A percentile compares a stretch with the other conserved stretches of the same genome.
Conservation (phyloP, 78 protist genomes). For the Anaeramoeba flamelloides region DNA sequence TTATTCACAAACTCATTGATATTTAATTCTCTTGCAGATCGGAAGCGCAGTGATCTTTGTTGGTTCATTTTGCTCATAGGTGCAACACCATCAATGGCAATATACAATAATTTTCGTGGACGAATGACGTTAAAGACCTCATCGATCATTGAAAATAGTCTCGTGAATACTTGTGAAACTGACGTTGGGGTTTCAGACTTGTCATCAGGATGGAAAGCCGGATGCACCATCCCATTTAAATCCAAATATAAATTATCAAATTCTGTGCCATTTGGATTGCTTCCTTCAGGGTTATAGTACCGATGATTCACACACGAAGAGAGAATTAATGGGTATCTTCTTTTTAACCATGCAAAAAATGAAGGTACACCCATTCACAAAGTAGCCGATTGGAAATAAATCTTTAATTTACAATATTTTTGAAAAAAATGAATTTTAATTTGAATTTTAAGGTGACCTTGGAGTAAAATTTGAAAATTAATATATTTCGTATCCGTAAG, state of each 20-base stretch:
- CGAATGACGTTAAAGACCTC: conserved; percentile 67
- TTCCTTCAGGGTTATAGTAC: conserved; percentile 8
- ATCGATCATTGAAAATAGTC: conserved; percentile 75
- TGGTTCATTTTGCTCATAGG: too few relatives aligned
- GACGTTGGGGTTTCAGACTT: too few relatives aligned
- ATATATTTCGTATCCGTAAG: too few relatives aligned
- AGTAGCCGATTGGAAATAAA: too few relatives aligned
- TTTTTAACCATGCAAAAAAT: background rate
- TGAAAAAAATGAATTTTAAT: too few relatives aligned
- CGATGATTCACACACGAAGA: background rate
- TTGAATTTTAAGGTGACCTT: too few relatives aligned
- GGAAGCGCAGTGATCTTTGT: conserved; percentile 81
- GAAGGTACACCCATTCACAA: background rate
- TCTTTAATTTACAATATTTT: too few relatives aligned
- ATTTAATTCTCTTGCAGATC: too few relatives aligned
- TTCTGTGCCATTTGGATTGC: conserved; percentile 63
- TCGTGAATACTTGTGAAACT: conserved; percentile 59
- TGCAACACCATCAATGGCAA: conserved; percentile 89
- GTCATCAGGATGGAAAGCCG: background rate
- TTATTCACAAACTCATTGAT: too few relatives aligned
- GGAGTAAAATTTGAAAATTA: too few relatives aligned
- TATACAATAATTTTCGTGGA: conserved; percentile 83
- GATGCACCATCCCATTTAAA: background rate
- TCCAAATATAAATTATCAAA: conserved; percentile 44
- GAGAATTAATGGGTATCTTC: background rate